Percentiles rank a stretch among this genome's conserved stretches.
Conservation (phyloP, 2,329 filamentous ascomycete species). For the Cladosporium oxysporum region DNA sequence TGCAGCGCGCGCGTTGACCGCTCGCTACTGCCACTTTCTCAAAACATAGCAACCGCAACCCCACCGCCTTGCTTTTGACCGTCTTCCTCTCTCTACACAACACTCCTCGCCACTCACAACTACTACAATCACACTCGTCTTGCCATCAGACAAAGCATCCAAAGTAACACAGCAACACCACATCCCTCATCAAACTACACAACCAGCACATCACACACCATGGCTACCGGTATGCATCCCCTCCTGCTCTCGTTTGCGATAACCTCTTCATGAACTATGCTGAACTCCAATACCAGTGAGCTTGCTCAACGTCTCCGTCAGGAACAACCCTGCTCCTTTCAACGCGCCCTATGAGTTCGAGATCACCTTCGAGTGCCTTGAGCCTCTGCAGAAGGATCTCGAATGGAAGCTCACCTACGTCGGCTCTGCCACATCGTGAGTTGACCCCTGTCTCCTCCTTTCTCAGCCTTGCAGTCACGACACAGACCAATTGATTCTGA, state of each 20-base stretch:
- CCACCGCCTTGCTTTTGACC: constrained; percentile 1
- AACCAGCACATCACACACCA: constrained; percentile 7
- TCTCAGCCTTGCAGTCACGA: neutral
- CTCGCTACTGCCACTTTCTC: constrained; percentile 7
- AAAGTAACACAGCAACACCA: neutral
- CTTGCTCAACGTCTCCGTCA: constrained; percentile 89
- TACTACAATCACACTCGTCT: neutral
- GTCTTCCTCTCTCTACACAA: neutral
- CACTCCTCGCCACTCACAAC: neutral
- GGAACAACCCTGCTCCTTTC: constrained; percentile 97
- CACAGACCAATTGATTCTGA: neutral
- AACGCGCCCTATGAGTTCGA: constrained; percentile 93
- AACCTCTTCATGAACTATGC: neutral
- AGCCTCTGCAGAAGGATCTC: constrained; percentile 92
- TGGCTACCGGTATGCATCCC: constrained; percentile 17
- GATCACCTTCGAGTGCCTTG: constrained; percentile 97
- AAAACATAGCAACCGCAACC: constrained; percentile 11
- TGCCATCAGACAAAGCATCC: neutral
- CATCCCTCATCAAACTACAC: neutral
- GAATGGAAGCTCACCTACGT: constrained; percentile 99
- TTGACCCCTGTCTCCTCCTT: constrained; percentile 28
- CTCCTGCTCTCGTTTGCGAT: neutral
- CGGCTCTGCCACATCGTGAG: constrained; percentile 94
- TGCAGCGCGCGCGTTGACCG: constrained; percentile 5
- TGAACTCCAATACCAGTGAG: constrained; percentile 72